phyloP scores from a whole-genome alignment of 768 basidiomycete genomes.

The Leucosporidium creatinivorum region DNA sequence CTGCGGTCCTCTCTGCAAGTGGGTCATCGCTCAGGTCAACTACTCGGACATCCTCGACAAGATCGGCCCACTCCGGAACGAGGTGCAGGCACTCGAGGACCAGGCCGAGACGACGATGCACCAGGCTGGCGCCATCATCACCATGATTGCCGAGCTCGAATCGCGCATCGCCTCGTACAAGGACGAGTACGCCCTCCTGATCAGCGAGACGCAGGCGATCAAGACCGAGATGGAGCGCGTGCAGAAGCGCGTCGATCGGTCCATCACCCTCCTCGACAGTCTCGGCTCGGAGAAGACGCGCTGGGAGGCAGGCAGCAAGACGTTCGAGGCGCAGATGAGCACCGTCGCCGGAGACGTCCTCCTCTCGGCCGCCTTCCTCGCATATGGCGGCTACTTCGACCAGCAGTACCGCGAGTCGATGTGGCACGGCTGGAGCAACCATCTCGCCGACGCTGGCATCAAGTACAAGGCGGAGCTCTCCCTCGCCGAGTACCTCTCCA shows the following conservation, averaged over 20 bases:
- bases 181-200: conserved; percentile 91
- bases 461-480: conserved; percentile 88
- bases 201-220: conserved; percentile 94
- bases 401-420: conserved; percentile 94
- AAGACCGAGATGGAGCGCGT: conserved; percentile 97
- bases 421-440: conserved; percentile 91
- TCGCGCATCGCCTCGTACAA: conserved; percentile 88
- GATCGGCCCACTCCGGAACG: conserved; percentile 90
- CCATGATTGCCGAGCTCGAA: conserved; percentile 87
- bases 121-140: conserved; percentile 79
- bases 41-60: conserved; percentile 97
- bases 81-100: conserved; percentile 83
- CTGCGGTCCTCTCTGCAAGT: conserved; percentile 95
- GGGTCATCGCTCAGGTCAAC: conserved; percentile 92
- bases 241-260: conserved; percentile 91
- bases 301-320: conserved; percentile 90
- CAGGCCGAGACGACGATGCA: conserved; percentile 94
- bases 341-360: conserved; percentile 96
- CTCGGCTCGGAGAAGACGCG: conserved; percentile 87
- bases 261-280: conserved; percentile 88
- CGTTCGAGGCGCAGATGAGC: conserved; percentile 96
- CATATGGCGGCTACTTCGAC: conserved; percentile 97
- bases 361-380: conserved; percentile 89
- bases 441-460: conserved; percentile 80
- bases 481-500: conserved; percentile 89